Base-by-base conservation (phyloP, 331 rosid genomes). In the Stylosanthes scabra region DNA sequence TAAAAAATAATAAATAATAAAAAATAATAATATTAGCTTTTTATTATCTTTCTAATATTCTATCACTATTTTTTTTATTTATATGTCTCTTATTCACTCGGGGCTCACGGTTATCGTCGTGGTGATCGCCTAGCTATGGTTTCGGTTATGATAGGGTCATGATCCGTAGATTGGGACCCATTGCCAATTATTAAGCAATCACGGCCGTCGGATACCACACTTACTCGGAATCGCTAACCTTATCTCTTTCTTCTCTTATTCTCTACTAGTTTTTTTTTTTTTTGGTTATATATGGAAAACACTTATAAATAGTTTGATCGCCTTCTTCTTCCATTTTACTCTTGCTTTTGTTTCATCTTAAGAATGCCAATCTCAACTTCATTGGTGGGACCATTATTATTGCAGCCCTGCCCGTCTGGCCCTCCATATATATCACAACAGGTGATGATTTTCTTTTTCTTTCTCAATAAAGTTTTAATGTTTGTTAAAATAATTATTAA, bases 171-270 rank as follows among this genome's bases (percentile, higher is more conserved):
- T 70, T 8, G 78, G 81, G 84, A 28, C 77, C 75, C 55, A 55
- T 42, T 41, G 11, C 40, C 59, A 73, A 83, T 78, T 72, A 76
- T 76, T 44, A 60, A 51, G 82, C 62, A 63, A 77, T 82, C 86
- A 41, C 39, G 27, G 50, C 82, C 85, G 81, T 78, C 11, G 39
- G 54, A 37, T 27, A 31, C 4, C 15, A 7, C n/a, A 27, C 28
- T 61, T 16, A 25, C 40, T 45, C 59, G 49, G 66, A n/a, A 74
- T 52, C 68, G 45, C 71, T 15, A 67, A 50, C 60, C 83, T 80
- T 67, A 67, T 73, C 78, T 25, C 7, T 39, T 51, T 55, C 8
- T 54, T 15, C 45, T 11, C 27, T 61, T 16, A 11, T 2, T 15
- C 68, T 63, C 28, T 39, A 7, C 8, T 11, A 37, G n/a, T 63